Conservation (phyloP, 306 rosid species). For the Citrullus amarus region DNA sequence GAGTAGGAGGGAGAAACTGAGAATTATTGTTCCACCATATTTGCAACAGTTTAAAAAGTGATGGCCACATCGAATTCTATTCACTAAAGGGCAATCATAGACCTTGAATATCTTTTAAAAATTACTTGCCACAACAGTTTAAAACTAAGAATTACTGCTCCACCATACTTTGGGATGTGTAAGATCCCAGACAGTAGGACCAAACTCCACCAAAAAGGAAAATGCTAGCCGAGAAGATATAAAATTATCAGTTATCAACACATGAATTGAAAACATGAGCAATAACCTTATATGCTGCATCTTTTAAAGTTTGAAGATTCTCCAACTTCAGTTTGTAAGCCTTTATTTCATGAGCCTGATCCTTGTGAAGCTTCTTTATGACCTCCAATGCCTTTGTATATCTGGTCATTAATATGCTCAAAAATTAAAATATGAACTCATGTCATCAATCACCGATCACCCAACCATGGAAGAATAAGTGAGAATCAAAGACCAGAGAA, state of each 20-base stretch:
- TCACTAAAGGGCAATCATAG: too few relatives aligned
- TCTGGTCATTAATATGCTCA: conserved; percentile 25
- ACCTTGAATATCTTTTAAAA: too few relatives aligned
- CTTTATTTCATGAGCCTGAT: conserved; percentile 84
- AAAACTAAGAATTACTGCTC: too few relatives aligned
- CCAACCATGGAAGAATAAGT: background rate
- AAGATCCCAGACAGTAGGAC: background rate
- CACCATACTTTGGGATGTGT: background rate
- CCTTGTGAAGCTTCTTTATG: conserved; percentile 85
- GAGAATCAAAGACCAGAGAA: background rate
- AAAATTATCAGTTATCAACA: background rate
- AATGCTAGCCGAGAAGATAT: background rate
- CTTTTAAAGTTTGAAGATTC: conserved; percentile 79
- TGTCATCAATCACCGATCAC: background rate
- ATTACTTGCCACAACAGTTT: too few relatives aligned
- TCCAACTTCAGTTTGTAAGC: conserved; percentile 75
- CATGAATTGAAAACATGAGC: background rate
- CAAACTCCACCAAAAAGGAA: background rate
- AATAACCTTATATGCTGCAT: conserved; percentile 73
- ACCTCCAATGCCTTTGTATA: conserved; percentile 94
- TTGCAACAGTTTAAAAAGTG: too few relatives aligned
- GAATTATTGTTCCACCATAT: too few relatives aligned
- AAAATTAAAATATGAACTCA: background rate
- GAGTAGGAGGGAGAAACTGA: too few relatives aligned
- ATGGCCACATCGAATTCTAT: too few relatives aligned